Percentiles rank a stretch among this genome's conserved stretches.
These are phyloP conservation scores for Fusarium mexicanum DNA, from an alignment of 2,329 filamentous ascomycete species.

Conservation along the genomic window DNA sequence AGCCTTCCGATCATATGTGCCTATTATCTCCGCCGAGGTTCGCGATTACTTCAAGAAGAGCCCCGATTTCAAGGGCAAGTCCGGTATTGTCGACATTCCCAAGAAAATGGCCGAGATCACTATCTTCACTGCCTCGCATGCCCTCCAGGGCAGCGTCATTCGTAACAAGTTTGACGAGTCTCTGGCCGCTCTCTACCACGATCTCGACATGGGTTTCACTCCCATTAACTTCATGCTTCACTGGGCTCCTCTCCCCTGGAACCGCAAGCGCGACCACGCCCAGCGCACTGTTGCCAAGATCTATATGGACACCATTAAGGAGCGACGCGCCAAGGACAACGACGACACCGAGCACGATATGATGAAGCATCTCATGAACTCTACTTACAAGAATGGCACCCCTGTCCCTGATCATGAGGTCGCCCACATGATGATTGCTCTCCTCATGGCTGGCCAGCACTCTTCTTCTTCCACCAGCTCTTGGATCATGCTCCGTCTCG, in stretches of 20 bases:
- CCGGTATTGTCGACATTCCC: conserved; percentile 76
- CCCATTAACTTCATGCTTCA: conserved; percentile 91
- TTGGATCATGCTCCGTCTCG: conserved; percentile 86
- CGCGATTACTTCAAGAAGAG: conserved; percentile 76
- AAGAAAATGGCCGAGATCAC: conserved; percentile 86
- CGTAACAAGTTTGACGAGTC: conserved; percentile 81
- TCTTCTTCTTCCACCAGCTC: conserved; percentile 85
- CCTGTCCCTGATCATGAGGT: conserved; percentile 84
- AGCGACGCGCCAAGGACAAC: conserved; percentile 66
- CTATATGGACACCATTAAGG: conserved; percentile 83
- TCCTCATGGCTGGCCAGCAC: conserved; percentile 92
- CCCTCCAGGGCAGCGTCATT: conserved; percentile 85
- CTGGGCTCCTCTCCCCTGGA: conserved; percentile 90
- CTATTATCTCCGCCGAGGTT: conserved; percentile 80
- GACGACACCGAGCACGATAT: conserved; percentile 73
- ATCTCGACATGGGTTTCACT: conserved; percentile 89
- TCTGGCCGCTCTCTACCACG: conserved; percentile 85
- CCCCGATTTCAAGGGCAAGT: conserved; percentile 72
- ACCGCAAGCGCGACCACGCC: conserved; percentile 81
- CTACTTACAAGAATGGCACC: conserved; percentile 83
- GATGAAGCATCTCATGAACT: conserved; percentile 90
- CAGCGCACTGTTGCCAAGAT: conserved; percentile 83
- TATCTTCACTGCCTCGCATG: conserved; percentile 88
- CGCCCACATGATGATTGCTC: conserved; percentile 92
- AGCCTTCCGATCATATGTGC: conserved; percentile 79